Evolutionary conservation across 179 eudicot genomes (phyloP), one percentile per base, ranked within the genome.

Genomic region (Beta macrorhiza): DNA sequence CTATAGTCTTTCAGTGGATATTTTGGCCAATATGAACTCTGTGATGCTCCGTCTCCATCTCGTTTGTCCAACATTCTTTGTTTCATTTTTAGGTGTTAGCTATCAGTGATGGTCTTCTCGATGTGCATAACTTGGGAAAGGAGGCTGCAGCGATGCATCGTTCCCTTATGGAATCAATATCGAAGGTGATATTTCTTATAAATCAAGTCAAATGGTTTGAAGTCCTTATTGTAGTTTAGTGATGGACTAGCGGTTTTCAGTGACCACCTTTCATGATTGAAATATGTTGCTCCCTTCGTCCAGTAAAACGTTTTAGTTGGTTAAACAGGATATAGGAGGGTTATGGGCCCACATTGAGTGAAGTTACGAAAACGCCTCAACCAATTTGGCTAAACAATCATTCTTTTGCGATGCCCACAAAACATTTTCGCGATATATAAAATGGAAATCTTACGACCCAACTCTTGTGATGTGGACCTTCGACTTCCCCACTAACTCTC

Each of bases 51-150:
- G 57, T 20, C 72, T 64, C 42, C 65, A 29, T 25, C 72, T 62
- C n/a, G 29, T 55, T 61, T 29, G 49, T 78, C 75, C 67, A 42
- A 84, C 74, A 16, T 29, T 62, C 20, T 70, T 47, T 75, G 62
- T n/a, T 56, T 51, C 72, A 67, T 76, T 73, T 29, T 45, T 88
- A 97, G 99, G 97, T 97, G 78, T 84, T 94, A 90, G 93, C 97
- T 74, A 92, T 94, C 88, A 91, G 95, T 47, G 94, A 92, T 82
- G 98, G 91, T 79, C 90, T 97, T 70, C 97, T 89, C 83, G 98
- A 94, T 83, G 93, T 97, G 85, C 93, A 94, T 85, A 93, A 88
- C 84, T 85, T 94, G 94, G 98, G 97, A 81, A 97, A 94, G 86
- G 99, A 97, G 81, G 99, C 99, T 84, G 90, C 93, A 74, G 88